Base-by-base conservation (phyloP, 805 yeast species). In the Starmerella stigmatis region DNA sequence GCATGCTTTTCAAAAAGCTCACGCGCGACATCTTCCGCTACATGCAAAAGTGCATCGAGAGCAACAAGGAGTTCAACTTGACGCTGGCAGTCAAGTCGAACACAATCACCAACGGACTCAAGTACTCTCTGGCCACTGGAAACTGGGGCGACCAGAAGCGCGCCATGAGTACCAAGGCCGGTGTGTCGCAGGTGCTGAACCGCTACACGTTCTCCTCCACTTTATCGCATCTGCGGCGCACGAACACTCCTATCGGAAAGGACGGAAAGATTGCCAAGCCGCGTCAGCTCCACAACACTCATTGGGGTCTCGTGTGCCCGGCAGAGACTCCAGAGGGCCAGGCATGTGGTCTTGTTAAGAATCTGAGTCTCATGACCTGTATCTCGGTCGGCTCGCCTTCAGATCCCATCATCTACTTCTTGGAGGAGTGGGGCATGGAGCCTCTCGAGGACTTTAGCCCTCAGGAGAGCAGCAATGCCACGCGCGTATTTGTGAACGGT, bases 71-170 rank as follows among this genome's bases (percentile, higher is more conserved):
- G 64, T 92, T 92, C 73, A 89, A 89, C 63, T 75, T 92, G 69
- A 86, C 94, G 43, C 75, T 92, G 60, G 98, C 98, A 31, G 96
- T 92, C 55, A 89, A 92, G 69, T 86, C 96, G 15, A 88, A 88
- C 56, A 92, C 97, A 3, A 86, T 92, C 58, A 92, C 99, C 30
- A 89, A 94, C 50, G 99, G 99, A 63, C 75, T 92, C 66, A 84
- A 94, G 63, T 92, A 92, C 67, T 92, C 98, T 31, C 73, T 92
- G 60, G 99, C 99, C 44, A 92, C 99, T 13, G 99, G 99, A 73
- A 92, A 92, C 70, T 92, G 99, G 99, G 98, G 99, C 71, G 99
- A 92, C 67, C 99, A 92, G 65, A 89, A 88, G 79, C 92, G 92
- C 66, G 96, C 97, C 12, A 92, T 92, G 98, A 79, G 92, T 50